Base-by-base conservation (phyloP, 2,329 filamentous ascomycete species). In the Bisporella sp. region DNA sequence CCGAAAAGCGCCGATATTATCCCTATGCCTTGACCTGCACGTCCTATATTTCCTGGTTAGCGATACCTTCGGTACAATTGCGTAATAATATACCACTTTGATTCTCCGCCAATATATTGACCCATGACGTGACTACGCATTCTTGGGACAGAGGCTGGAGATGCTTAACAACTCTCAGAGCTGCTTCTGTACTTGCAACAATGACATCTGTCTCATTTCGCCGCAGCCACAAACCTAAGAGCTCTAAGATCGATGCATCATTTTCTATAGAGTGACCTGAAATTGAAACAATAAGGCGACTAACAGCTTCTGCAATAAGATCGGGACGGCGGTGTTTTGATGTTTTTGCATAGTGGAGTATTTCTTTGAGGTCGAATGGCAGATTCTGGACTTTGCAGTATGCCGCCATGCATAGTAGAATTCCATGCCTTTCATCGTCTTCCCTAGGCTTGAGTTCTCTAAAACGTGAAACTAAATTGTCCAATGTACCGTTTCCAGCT, bases 401-500 rank as follows among this genome's bases (percentile, higher is more conserved):
- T n/a, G 47, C 73, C 1, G 84, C 77, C n/a, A 86, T 68, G 31
- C 77, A 76, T 6, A 85, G 66, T 1, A 87, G 61, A 4, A 88
- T 66, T 0, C 86, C 86, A 60, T 90, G 86, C 1, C 81, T 73
- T 60, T 87, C 82, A 60, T 88, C 84, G 2, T 84, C 77, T 59
- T 89, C 81, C 32, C 83, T 73, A 2, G 37, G 4, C 8, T 49
- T 42, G n/a, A 60, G 53, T 2, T 9, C 6, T 8, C 8, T 9
- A 2, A 37, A 37, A 8, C n/a, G 8, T 8, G 35, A 9, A 9
- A 37, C n/a, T 37, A 37, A n/a, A 37, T 37, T n/a, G n/a, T 37
- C n/a, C 2, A 37, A 8, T 9, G 35, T 4, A n/a, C 35, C 35
- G 4, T 2, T 2, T 9, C n/a, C n/a, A 9, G 35, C 35, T 4